These are phyloP conservation scores for Gomphus sp. DNA, from an alignment of 1,284 basidiomycete genomes.

Conservation along the genomic window DNA sequence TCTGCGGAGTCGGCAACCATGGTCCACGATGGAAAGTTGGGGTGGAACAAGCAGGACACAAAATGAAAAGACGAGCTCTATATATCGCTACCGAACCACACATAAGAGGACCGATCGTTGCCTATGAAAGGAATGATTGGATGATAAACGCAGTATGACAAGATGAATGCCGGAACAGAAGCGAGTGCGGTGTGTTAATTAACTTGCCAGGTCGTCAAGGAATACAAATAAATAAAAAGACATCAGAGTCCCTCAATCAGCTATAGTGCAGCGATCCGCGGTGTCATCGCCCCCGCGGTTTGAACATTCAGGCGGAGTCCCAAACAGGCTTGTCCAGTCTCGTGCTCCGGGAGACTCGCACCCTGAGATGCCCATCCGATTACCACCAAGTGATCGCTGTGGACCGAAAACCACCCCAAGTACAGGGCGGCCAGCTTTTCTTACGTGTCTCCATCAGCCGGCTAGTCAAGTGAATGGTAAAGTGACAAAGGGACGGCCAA, in stretches of 20 bases:
- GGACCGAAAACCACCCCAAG: no score
- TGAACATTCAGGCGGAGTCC: no score
- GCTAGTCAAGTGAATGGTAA: no score
- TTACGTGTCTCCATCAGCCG: no score
- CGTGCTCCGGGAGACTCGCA: no score
- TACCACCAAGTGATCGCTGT: no score
- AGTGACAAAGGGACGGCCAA: no score
- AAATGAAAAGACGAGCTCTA: background rate
- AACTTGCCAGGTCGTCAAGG: background rate
- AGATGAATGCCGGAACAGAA: background rate
- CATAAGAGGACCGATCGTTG: background rate
- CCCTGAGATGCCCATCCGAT: no score
- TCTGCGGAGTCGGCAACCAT: background rate
- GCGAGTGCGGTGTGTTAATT: background rate
- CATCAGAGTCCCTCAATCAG: background rate
- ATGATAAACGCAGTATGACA: background rate
- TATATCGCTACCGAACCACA: background rate
- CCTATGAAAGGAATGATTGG: background rate
- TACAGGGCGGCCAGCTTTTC: no score
- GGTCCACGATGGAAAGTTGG: background rate
- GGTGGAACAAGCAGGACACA: background rate
- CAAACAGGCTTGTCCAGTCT: no score
- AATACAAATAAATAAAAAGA: background rate
- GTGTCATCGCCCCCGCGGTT: background rate
- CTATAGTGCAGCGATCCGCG: background rate